A percentile compares a stretch with the other conserved stretches of the same genome.
Evolutionary conservation across 2,329 filamentous ascomycete genomes (phyloP).

Genomic region (Fusarium verticillioides): DNA sequence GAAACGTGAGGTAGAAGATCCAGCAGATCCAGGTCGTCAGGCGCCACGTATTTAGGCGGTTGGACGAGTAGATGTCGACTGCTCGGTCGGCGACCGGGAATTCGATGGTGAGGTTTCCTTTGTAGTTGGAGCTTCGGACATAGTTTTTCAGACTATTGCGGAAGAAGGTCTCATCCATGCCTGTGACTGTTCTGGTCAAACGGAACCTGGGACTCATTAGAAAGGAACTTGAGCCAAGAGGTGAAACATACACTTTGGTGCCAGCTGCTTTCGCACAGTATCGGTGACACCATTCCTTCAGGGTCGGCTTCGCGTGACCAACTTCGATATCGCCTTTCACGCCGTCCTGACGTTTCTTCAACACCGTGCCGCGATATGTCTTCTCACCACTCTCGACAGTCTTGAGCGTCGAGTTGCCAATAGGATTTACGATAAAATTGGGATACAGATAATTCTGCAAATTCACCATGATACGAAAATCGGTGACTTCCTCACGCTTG

Average conservation of each 20-base stretch:
- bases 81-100: slow-evolving; percentile 36
- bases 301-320: slow-evolving; percentile 25
- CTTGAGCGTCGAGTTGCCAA: slow-evolving; percentile 4
- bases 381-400: slow-evolving; percentile 33
- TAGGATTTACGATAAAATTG: slow-evolving; percentile 6
- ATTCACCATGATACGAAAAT: slow-evolving; percentile 35
- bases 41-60: slow-evolving; percentile 29
- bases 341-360: slow-evolving; percentile 26
- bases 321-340: slow-evolving; percentile 32
- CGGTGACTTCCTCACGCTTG: slow-evolving; percentile 24
- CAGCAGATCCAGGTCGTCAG: slow-evolving; percentile 36
- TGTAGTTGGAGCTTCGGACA: slow-evolving; percentile 37
- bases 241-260: slow-evolving; percentile 30
- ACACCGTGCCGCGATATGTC: slow-evolving; percentile 37
- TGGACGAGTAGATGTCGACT: slow-evolving; percentile 38
- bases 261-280: slow-evolving; percentile 29
- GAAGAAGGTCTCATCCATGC: slow-evolving; percentile 6
- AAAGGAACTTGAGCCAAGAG: fast-evolving
- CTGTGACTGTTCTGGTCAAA: slow-evolving; percentile 25
- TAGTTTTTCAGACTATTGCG: not conserved
- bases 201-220: slow-evolving; percentile 31
- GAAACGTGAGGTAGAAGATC: slow-evolving; percentile 37
- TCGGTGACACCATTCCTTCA: slow-evolving; percentile 39
- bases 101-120: slow-evolving; percentile 23
- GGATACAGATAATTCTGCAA: slow-evolving; percentile 40